These are phyloP conservation scores for Lepidium aucheri DNA, from an alignment of 345 rosid species.

Conservation along the genomic window DNA sequence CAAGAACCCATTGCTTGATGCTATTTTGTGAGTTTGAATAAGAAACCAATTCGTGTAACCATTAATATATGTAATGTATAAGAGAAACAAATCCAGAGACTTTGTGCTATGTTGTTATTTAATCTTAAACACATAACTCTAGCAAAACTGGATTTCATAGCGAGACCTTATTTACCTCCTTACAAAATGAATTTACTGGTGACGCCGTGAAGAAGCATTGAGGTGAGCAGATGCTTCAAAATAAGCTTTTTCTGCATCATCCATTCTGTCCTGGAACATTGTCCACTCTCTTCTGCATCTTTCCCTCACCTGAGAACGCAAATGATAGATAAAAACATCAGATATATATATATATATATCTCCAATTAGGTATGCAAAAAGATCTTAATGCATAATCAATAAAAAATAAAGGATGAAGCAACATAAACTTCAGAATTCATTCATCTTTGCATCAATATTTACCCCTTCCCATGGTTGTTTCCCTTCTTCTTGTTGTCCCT, in stretches of 20 bases:
- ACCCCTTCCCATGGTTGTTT: constrained; percentile 67
- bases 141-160: background rate
- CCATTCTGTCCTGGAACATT: constrained; percentile 61
- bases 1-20: background rate
- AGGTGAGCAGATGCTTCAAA: constrained; percentile 27
- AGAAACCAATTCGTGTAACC: too few relatives aligned
- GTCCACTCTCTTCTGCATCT: constrained; percentile 84
- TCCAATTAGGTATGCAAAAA: too few relatives aligned
- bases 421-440: background rate
- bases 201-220: constrained; percentile 9
- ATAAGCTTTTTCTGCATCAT: constrained; percentile 56
- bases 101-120: too few relatives aligned
- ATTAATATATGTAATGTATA: too few relatives aligned
- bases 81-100: too few relatives aligned
- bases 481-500: constrained; percentile 43
- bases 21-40: too few relatives aligned
- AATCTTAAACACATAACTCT: background rate
- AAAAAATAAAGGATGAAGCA: background rate
- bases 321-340: background rate
- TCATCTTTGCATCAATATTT: background rate
- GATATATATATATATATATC: background rate
- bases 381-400: background rate
- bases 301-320: constrained; percentile 51
- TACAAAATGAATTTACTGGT: background rate
- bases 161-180: background rate